Conservation (phyloP, 345 rosid species). For the Populus pruinosa region DNA sequence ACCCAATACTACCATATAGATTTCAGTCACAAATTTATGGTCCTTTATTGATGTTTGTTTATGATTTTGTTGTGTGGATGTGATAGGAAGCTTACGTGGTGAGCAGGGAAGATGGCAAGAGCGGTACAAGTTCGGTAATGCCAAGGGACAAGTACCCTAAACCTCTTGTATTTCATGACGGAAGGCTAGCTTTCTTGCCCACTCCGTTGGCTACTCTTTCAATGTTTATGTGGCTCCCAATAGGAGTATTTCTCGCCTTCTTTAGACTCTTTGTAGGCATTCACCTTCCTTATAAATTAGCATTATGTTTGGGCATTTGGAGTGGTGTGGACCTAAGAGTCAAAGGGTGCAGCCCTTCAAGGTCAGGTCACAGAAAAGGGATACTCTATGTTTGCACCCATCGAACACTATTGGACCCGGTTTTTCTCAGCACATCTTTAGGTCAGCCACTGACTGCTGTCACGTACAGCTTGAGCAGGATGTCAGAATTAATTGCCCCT, state of each 20-base stretch:
- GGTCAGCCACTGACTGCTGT: slow-evolving; percentile 72
- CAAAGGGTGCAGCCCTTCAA: slow-evolving; percentile 25
- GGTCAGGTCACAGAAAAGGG: slow-evolving; percentile 36
- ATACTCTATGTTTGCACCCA: slow-evolving; percentile 86
- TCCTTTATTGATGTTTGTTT: not conserved
- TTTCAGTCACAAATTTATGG: no score
- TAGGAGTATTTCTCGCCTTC: slow-evolving; percentile 55
- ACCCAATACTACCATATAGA: no score
- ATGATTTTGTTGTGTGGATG: not conserved
- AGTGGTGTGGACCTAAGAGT: slow-evolving; percentile 52
- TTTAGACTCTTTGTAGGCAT: slow-evolving; percentile 61
- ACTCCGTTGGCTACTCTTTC: slow-evolving; percentile 66
- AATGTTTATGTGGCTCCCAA: slow-evolving; percentile 80
- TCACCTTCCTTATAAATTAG: slow-evolving; percentile 55
- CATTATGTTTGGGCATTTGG: slow-evolving; percentile 31
- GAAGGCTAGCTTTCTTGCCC: slow-evolving; percentile 93
- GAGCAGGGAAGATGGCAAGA: slow-evolving; percentile 37
- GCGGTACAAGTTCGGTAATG: slow-evolving; percentile 18
- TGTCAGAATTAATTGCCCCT: slow-evolving; percentile 82
- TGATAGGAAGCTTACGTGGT: slow-evolving; percentile 72
- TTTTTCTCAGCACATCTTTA: slow-evolving; percentile 58
- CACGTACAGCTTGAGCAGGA: slow-evolving; percentile 81
- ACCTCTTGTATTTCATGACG: slow-evolving; percentile 87
- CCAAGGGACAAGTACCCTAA: slow-evolving; percentile 78
- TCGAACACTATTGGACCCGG: slow-evolving; percentile 84